Percentiles rank a stretch among this genome's conserved stretches.
These are phyloP conservation scores for Candida boidinii DNA, from an alignment of 805 yeast genomes.

Conservation along the genomic window DNA sequence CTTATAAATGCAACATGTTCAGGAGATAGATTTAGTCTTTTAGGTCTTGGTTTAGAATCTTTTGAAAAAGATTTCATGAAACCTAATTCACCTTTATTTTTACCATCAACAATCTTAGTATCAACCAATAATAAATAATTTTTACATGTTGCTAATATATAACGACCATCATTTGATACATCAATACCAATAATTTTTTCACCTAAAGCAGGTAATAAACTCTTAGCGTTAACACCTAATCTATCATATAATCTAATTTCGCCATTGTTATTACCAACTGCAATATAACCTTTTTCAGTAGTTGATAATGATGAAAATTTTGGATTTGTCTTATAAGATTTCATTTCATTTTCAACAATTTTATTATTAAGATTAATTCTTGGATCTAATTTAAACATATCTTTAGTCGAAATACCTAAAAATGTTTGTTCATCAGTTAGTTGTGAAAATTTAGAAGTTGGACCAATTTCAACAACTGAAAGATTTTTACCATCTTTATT, in stretches of 20 bases:
- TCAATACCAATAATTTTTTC: constrained; percentile 63
- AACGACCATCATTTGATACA: constrained; percentile 70
- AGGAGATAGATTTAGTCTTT: constrained; percentile 57
- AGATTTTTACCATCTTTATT: constrained; percentile 26
- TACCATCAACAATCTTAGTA: constrained; percentile 51
- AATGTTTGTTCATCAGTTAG: constrained; percentile 67
- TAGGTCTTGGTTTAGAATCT: constrained; percentile 61
- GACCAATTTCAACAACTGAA: constrained; percentile 52
- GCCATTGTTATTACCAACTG: constrained; percentile 70
- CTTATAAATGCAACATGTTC: constrained; percentile 63
- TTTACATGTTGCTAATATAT: constrained; percentile 74
- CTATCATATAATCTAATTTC: constrained; percentile 67
- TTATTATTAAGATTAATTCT: constrained; percentile 48
- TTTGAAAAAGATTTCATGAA: constrained; percentile 57
- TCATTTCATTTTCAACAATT: constrained; percentile 47
- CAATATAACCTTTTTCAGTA: constrained; percentile 65
- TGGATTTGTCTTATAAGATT: constrained; percentile 45
- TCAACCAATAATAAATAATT: constrained; percentile 66
- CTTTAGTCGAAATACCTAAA: constrained; percentile 56
- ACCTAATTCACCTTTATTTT: constrained; percentile 51
- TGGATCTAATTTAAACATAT: constrained; percentile 75
- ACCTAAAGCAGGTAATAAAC: constrained; percentile 75
- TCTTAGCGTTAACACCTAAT: constrained; percentile 69
- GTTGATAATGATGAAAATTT: constrained; percentile 57
- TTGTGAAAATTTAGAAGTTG: constrained; percentile 68